Conservation (phyloP, 2,329 filamentous ascomycete species). For the Colletotrichum abscissum region DNA sequence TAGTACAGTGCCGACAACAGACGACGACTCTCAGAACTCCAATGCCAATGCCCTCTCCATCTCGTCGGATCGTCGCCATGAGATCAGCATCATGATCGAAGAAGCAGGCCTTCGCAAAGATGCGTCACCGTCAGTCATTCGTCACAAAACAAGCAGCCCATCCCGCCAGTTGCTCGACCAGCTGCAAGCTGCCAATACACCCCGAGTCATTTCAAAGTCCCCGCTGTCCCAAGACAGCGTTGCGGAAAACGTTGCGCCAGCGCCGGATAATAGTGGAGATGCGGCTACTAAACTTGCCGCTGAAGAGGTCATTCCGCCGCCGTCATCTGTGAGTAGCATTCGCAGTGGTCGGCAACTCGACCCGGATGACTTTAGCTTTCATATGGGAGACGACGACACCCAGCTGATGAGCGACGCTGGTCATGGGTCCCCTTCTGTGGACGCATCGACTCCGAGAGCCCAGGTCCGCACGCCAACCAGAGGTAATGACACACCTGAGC, state of each 20-base stretch:
- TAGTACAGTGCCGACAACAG: neutral
- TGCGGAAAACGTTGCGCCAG: neutral
- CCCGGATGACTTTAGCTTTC: conserved; percentile 48
- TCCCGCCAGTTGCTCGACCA: conserved; percentile 44
- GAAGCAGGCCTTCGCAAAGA: conserved; percentile 60
- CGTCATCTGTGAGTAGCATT: conserved; percentile 54
- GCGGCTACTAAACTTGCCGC: neutral
- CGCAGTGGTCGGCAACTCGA: conserved; percentile 63
- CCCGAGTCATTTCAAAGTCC: conserved; percentile 22
- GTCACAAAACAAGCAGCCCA: conserved; percentile 41
- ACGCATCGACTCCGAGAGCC: conserved; percentile 15
- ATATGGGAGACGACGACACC: conserved; percentile 46
- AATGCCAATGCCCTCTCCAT: conserved; percentile 38
- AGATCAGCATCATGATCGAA: conserved; percentile 56
- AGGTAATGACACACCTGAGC: conserved; percentile 3
- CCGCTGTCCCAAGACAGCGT: conserved; percentile 19
- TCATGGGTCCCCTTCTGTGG: conserved; percentile 8
- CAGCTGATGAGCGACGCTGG: conserved; percentile 14
- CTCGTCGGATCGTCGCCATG: conserved; percentile 48
- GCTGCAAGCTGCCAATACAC: conserved; percentile 29
- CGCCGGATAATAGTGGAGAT: neutral
- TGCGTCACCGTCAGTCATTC: conserved; percentile 51
- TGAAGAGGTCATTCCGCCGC: conserved; percentile 44
- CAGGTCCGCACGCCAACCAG: conserved; percentile 9
- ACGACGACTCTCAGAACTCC: conserved; percentile 31